Base-by-base conservation (phyloP, 257 asterid genomes). In the Mitragyna speciosa region DNA sequence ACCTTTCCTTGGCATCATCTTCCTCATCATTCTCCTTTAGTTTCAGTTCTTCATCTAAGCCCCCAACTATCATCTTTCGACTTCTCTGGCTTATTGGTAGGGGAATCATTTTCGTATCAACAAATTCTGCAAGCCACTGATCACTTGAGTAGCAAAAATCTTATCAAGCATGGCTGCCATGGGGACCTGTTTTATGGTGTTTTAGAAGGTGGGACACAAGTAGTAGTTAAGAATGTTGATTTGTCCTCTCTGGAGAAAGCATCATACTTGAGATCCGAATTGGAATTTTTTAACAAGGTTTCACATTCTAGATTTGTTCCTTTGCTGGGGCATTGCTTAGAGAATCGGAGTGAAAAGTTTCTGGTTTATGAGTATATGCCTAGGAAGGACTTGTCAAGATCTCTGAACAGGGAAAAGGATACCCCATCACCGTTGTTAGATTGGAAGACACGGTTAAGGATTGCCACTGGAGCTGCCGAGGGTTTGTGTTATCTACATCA, bases 151-250 rank as follows among this genome's bases (percentile, higher is more conserved):
- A 8, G 12, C 14, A 24, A 41, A 43, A 61, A 31, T 15, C 30
- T 76, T 39, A 26, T 75, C 31, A 16, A 24, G 24, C 8, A 56
- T 24, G 78, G 78, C 19, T 16, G 2, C 39, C 6, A 41, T 19
- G 72, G 79, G 48, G 72, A 59, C 7, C 33, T 76, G 1, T 70
- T 39, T 41, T 9, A 39, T 1, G 73, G 54, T 2, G 54, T 20
- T 7, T 70, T 70, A 6, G 52, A 19, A 39, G 52, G 89, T 12
- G 93, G 91, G 41, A 81, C 86, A 43, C 89, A 82, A 54, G 87
- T 89, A 9, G 92, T 90, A 30, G 86, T 93, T 16, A 93, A 93
- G 66, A 90, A 79, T 76, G 79, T 92, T 22, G 90, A 87, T 87
- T 72, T 88, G 84, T 69, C 77, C 45, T 81, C 71, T 28, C 84